Conservation (phyloP, 352 stramenopile genomes). For the Globisporangium camurandrum region DNA sequence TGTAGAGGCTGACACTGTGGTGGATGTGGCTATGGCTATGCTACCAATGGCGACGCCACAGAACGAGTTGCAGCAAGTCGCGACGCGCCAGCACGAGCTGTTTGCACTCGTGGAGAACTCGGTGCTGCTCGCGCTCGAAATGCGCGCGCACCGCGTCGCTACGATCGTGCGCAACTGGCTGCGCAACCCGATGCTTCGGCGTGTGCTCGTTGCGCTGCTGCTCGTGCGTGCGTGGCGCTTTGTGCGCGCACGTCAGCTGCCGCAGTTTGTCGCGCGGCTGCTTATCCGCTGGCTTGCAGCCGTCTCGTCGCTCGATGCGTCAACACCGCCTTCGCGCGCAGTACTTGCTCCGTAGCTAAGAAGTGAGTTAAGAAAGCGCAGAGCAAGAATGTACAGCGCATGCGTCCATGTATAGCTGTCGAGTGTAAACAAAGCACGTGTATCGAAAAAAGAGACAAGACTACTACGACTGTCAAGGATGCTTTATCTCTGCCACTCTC, state of each 20-base stretch:
- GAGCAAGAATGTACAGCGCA: neutral
- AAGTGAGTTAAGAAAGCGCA: neutral
- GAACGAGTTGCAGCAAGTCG: slow-evolving; percentile 46
- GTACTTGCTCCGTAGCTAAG: slow-evolving; percentile 4
- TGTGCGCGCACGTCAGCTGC: slow-evolving; percentile 23
- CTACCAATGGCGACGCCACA: no score
- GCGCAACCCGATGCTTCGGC: slow-evolving; percentile 37
- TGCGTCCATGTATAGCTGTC: neutral
- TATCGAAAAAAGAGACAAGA: no score
- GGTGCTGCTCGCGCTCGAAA: slow-evolving; percentile 32
- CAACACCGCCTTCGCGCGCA: slow-evolving; percentile 1
- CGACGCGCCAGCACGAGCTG: slow-evolving; percentile 31
- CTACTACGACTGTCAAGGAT: no score
- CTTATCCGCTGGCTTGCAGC: slow-evolving; percentile 54
- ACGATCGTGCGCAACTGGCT: slow-evolving; percentile 35
- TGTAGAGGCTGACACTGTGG: neutral
- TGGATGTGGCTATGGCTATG: slow-evolving; percentile 5
- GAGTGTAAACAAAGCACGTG: neutral
- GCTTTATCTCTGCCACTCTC: no score
- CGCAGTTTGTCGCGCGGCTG: slow-evolving; percentile 48
- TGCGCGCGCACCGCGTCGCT: slow-evolving; percentile 24
- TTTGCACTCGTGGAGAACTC: slow-evolving; percentile 28
- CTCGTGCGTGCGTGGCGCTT: slow-evolving; percentile 19
- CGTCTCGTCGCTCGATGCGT: slow-evolving; percentile 40
- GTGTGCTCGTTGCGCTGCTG: slow-evolving; percentile 42